Evolutionary conservation across 345 rosid species (phyloP).

Genomic region (Sonneratia caseolaris): DNA sequence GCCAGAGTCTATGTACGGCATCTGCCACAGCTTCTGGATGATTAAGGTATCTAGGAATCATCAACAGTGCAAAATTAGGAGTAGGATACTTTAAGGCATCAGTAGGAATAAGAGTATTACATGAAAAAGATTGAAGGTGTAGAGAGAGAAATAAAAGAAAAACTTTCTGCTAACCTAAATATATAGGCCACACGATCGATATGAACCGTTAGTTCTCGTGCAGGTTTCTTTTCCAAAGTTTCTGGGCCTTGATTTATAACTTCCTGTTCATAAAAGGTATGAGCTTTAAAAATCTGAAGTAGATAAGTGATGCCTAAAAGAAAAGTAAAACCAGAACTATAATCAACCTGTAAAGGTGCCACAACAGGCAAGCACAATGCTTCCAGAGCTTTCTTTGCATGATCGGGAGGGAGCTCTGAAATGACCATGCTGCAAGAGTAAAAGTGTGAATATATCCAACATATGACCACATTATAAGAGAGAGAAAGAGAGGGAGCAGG

Average conservation of each 20-base stretch:
- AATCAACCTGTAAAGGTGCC: slow-evolving; percentile 71
- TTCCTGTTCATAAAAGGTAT: slow-evolving; percentile 43
- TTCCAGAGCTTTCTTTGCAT: slow-evolving; percentile 81
- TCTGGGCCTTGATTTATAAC: slow-evolving; percentile 60
- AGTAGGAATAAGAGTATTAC: slow-evolving; percentile 9
- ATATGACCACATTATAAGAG: slow-evolving; percentile 8
- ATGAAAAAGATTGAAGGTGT: neutral
- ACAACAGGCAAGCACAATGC: slow-evolving; percentile 75
- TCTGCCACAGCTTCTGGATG: slow-evolving; percentile 97
- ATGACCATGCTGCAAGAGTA: slow-evolving; percentile 76
- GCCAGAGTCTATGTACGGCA: slow-evolving; percentile 86
- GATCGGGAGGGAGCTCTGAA: slow-evolving; percentile 79
- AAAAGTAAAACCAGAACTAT: slow-evolving; percentile 8
- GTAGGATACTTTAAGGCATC: neutral
- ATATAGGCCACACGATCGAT: slow-evolving; percentile 95
- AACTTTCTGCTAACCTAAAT: slow-evolving; percentile 54
- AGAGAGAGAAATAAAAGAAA: neutral
- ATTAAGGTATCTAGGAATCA: slow-evolving; percentile 65
- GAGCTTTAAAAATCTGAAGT: slow-evolving; percentile 13
- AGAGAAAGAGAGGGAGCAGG: slow-evolving; percentile 3
- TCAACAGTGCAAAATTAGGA: slow-evolving; percentile 4
- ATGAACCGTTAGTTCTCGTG: slow-evolving; percentile 84
- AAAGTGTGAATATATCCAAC: slow-evolving; percentile 13
- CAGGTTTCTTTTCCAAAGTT: slow-evolving; percentile 75
- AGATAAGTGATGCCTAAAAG: neutral